phyloP scores from a whole-genome alignment of 2,329 filamentous ascomycete genomes.

The Curvularia eragrostidis region DNA sequence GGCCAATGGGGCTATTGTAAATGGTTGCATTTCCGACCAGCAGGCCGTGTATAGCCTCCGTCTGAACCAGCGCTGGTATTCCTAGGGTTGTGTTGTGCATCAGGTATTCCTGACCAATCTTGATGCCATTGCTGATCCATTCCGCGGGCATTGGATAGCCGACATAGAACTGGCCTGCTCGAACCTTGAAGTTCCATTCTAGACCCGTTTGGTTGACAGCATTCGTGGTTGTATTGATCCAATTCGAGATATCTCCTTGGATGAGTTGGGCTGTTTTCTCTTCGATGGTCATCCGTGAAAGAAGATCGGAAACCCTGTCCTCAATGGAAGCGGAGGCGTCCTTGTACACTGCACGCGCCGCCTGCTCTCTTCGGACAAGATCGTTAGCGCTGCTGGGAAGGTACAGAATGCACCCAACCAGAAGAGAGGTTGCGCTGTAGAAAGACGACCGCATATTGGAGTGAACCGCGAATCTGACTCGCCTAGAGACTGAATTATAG shows the following conservation, averaged over 20 bases:
- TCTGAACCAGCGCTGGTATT: slow-evolving; percentile 76
- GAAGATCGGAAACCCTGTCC: slow-evolving; percentile 69
- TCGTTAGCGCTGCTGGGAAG: slow-evolving; percentile 31
- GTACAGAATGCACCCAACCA: slow-evolving; percentile 23
- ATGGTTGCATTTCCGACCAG: slow-evolving; percentile 76
- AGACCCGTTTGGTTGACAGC: slow-evolving; percentile 72
- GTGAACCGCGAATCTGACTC: slow-evolving; percentile 1
- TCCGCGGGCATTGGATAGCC: slow-evolving; percentile 70
- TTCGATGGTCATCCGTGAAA: slow-evolving; percentile 75
- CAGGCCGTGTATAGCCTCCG: slow-evolving; percentile 76
- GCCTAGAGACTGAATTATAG: slow-evolving; percentile 1
- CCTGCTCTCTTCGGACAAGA: slow-evolving; percentile 35
- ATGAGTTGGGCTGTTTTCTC: slow-evolving; percentile 74
- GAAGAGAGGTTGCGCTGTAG: slow-evolving; percentile 17
- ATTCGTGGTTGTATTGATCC: slow-evolving; percentile 72
- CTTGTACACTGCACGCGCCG: slow-evolving; percentile 61
- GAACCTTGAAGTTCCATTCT: slow-evolving; percentile 68
- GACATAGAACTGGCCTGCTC: slow-evolving; percentile 75
- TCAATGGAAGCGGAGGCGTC: slow-evolving; percentile 68
- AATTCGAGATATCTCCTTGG: slow-evolving; percentile 72
- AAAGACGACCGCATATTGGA: slow-evolving; percentile 5
- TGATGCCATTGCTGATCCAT: slow-evolving; percentile 68
- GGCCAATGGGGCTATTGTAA: slow-evolving; percentile 78
- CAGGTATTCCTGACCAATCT: slow-evolving; percentile 72
- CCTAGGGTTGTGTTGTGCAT: slow-evolving; percentile 68